Base-by-base conservation (phyloP, 495 filamentous ascomycete species). In the Podospora bellae-mahoneyi region DNA sequence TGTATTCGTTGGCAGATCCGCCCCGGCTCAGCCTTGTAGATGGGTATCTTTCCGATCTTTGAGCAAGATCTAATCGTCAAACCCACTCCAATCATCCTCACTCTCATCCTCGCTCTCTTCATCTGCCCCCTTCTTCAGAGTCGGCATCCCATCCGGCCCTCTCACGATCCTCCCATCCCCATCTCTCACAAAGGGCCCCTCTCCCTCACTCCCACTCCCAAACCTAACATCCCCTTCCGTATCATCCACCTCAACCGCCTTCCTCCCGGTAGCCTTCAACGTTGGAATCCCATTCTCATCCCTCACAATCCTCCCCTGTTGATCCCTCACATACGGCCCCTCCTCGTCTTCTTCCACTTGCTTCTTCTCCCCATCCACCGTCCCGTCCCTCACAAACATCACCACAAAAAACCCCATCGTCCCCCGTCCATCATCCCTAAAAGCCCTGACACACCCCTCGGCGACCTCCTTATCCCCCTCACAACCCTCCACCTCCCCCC, bases 361-460 rank as follows among this genome's bases (percentile, higher is more conserved):
- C 1, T 67, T 71, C 2, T 67, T 71, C 2, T 67, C 69, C 5
- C 32, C 74, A 20, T 69, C 67, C 10, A 64, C 63, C 5, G 64
- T 58, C 6, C 57, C 61, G 44, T 84, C 80, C 48, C 85, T 74
- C 0, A 82, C 80, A 68, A 84, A 84, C 15, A 73, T 78, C 26
- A 76, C 81, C 0, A 84, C 75, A 66, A 84, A 84, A 67, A 84
- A 84, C 0, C 82, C 82, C 82, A 84, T 84, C 16, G 74, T 72
- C 0, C 92, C 93, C 59, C 92, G 86, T 23, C 88, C 89, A 72
- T 91, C 92, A 48, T 89, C 91, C 71, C 92, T 88, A 71, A 89
- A 86, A 64, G 92, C 93, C 64, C 95, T 79, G 27, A 99, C 87
- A 75, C 93, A 97, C 4, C 86, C 91, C 60, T 93, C 88, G 7